A percentile compares a stretch with the other conserved stretches of the same genome.
Evolutionary conservation across 345 rosid genomes (phyloP).

Genomic region (Camelina laxa): DNA sequence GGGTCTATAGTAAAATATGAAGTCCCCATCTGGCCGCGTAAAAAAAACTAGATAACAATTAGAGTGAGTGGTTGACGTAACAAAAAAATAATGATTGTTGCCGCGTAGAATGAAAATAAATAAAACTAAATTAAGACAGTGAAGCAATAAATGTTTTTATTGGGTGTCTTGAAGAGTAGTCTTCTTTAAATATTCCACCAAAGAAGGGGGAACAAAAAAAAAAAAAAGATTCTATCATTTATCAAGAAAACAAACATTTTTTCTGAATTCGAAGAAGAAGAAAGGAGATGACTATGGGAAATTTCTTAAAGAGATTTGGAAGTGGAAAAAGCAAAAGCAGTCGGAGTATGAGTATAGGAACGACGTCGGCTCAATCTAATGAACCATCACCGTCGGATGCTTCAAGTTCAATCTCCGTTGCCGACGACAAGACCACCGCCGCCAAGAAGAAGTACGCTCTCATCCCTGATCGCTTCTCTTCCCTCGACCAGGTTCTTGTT

Average conservation of each 20-base stretch:
- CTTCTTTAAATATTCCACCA: background rate
- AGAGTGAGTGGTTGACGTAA: background rate
- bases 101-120: background rate
- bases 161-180: background rate
- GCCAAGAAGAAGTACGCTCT: conserved; percentile 42
- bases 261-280: conserved; percentile 24
- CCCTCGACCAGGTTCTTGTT: conserved; percentile 40
- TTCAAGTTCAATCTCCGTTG: conserved; percentile 2
- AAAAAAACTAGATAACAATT: background rate
- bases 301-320: conserved; percentile 31
- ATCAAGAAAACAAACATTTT: background rate
- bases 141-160: background rate
- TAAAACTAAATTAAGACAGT: background rate
- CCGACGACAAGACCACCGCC: conserved; percentile 36
- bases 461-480: conserved; percentile 46
- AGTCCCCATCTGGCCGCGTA: conserved; percentile 16
- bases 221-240: background rate
- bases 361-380: conserved; percentile 11
- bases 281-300: conserved; percentile 36
- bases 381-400: conserved; percentile 19
- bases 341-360: conserved; percentile 1
- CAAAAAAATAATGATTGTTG: background rate
- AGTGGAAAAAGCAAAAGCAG: conserved; percentile 33
- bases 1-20: background rate
- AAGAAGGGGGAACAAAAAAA: background rate